phyloP scores from a whole-genome alignment of 1,284 basidiomycete species.

The Boletus smithii region DNA sequence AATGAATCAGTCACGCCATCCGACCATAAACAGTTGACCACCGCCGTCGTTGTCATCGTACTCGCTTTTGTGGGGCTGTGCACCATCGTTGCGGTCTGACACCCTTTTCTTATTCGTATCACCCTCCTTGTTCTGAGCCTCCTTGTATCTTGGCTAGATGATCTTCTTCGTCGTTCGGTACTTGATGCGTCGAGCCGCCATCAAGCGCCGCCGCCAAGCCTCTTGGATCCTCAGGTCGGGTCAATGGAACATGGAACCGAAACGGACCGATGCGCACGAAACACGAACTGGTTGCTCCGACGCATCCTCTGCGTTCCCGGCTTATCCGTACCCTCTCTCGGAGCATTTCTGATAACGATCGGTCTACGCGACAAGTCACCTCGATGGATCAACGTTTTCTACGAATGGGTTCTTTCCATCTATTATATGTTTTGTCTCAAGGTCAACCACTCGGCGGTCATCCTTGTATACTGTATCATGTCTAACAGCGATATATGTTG shows the following conservation, averaged over 20 bases:
- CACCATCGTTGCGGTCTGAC: constrained; percentile 13
- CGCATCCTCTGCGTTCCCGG: constrained; percentile 17
- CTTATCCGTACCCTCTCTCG: constrained; percentile 21
- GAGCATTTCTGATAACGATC: constrained; percentile 12
- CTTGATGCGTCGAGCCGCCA: constrained; percentile 15
- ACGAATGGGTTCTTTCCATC: too few relatives aligned
- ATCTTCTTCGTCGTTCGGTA: constrained; percentile 16
- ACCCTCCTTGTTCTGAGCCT: constrained; percentile 3
- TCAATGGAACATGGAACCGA: constrained; percentile 23
- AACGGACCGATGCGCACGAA: constrained; percentile 11
- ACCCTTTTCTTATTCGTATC: not conserved
- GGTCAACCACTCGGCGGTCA: not conserved
- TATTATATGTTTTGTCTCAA: too few relatives aligned
- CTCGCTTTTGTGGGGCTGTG: constrained; percentile 7
- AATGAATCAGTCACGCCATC: not conserved
- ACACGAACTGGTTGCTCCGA: constrained; percentile 16
- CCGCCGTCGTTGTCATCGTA: not conserved
- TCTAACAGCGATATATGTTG: too few relatives aligned
- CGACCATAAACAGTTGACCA: constrained; percentile 1
- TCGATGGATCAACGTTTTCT: too few relatives aligned
- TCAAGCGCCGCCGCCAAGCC: constrained; percentile 26
- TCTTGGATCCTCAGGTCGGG: constrained; percentile 26
- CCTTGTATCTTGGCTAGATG: constrained; percentile 2
- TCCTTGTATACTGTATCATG: constrained; percentile 2
- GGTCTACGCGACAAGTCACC: too few relatives aligned